phyloP scores from a whole-genome alignment of 106 monocot species.

The Chionographis japonica region DNA sequence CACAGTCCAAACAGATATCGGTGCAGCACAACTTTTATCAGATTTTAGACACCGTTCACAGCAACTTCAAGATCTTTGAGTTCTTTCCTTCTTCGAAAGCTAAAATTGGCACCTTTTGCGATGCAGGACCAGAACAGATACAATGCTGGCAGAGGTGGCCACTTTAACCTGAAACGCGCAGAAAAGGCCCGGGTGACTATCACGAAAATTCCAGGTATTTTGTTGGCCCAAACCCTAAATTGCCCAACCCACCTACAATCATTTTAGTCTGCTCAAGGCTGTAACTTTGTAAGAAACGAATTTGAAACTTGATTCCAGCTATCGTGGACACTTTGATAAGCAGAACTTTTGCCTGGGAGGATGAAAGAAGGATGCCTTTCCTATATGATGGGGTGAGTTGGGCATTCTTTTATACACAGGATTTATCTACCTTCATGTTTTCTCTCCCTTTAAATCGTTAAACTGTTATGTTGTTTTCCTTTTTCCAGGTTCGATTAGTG shows the following conservation, averaged over 20 bases:
- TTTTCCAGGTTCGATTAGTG: slow-evolving; percentile 63
- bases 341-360: slow-evolving; percentile 80
- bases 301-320: slow-evolving; percentile 24
- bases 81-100: not conserved
- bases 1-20: too few relatives aligned
- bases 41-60: too few relatives aligned
- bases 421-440: not conserved
- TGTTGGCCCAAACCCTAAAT: not conserved
- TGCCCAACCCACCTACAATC: not conserved
- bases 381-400: slow-evolving; percentile 85
- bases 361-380: slow-evolving; percentile 62
- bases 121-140: slow-evolving; percentile 75
- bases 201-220: slow-evolving; percentile 78
- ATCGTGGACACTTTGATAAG: slow-evolving; percentile 78
- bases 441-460: not conserved
- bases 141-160: slow-evolving; percentile 73
- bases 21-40: too few relatives aligned
- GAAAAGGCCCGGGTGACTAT: slow-evolving; percentile 73
- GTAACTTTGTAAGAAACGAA: not conserved
- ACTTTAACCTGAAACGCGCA: slow-evolving; percentile 83
- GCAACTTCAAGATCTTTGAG: too few relatives aligned
- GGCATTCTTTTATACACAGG: not conserved
- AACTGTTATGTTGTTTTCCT: not conserved
- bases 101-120: not conserved
- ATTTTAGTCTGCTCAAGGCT: not conserved